These are phyloP conservation scores for Scedosporium aurantiacum DNA, from an alignment of 2,329 filamentous ascomycete species.

Conservation along the genomic window DNA sequence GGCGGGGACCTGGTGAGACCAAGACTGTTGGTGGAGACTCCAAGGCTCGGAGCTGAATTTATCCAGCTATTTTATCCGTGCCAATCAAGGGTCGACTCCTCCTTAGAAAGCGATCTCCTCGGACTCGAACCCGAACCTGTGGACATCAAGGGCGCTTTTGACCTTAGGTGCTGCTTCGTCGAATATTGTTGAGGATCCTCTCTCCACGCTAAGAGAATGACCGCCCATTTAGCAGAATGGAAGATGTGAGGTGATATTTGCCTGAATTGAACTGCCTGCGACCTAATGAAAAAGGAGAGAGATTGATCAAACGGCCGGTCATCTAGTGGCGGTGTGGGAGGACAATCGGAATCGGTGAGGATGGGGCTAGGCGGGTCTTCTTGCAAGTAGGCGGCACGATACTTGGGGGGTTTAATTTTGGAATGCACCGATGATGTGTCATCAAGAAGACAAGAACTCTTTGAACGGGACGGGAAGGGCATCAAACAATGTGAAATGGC, in stretches of 20 bases:
- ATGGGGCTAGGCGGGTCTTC: too few species aligned
- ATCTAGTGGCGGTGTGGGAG: too few species aligned
- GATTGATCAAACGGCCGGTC: too few species aligned
- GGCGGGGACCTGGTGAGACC: neutral
- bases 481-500: too few species aligned
- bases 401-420: too few species aligned
- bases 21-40: neutral
- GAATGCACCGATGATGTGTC: too few species aligned
- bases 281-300: neutral
- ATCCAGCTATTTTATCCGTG: conserved; percentile 8
- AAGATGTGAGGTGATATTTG: neutral
- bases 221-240: neutral
- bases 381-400: too few species aligned
- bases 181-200: neutral
- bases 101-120: neutral
- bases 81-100: conserved; percentile 5
- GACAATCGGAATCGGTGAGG: too few species aligned
- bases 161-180: neutral
- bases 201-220: neutral
- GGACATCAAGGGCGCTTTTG: neutral
- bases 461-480: too few species aligned
- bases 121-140: neutral
- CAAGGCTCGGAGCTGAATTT: neutral
- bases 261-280: neutral
- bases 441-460: too few species aligned